phyloP scores from a whole-genome alignment of 1,284 basidiomycete genomes.

The Porogramme epimiltina region DNA sequence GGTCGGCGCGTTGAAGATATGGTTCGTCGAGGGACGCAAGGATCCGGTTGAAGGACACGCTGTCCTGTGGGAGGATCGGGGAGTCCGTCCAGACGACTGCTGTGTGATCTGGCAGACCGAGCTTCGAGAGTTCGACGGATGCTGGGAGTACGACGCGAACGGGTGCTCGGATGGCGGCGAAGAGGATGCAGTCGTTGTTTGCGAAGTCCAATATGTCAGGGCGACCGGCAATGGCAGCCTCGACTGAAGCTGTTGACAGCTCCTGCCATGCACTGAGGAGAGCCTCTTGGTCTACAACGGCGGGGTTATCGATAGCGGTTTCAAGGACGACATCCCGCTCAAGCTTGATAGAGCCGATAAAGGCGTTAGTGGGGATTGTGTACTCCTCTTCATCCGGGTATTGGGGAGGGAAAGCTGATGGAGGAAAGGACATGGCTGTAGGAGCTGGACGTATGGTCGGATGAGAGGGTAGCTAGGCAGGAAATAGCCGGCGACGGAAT shows the following conservation, averaged over 20 bases:
- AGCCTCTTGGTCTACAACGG: neutral
- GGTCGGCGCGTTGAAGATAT: neutral
- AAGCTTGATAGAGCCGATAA: neutral
- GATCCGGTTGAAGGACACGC: neutral
- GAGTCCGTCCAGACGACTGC: neutral
- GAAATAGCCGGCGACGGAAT: too few relatives aligned
- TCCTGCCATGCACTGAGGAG: conserved; percentile 12
- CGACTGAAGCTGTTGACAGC: conserved; percentile 13
- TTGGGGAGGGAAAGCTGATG: neutral
- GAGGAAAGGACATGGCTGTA: too few relatives aligned
- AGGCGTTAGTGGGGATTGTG: neutral
- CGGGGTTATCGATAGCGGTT: conserved; percentile 1
- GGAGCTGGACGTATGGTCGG: too few relatives aligned
- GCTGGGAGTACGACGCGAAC: neutral
- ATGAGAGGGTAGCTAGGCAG: too few relatives aligned
- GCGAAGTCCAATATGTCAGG: conserved; percentile 10
- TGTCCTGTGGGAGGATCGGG: neutral
- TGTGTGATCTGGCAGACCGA: neutral
- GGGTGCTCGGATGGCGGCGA: conserved; percentile 15
- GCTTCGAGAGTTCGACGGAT: neutral
- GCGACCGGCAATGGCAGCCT: conserved; percentile 7
- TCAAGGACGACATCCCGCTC: conserved; percentile 11
- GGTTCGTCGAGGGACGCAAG: neutral
- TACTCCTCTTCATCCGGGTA: neutral
- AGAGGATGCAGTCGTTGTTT: conserved; percentile 11